phyloP scores from a whole-genome alignment of 2,329 filamentous ascomycete species.

The Teratosphaeria gauchensis region DNA sequence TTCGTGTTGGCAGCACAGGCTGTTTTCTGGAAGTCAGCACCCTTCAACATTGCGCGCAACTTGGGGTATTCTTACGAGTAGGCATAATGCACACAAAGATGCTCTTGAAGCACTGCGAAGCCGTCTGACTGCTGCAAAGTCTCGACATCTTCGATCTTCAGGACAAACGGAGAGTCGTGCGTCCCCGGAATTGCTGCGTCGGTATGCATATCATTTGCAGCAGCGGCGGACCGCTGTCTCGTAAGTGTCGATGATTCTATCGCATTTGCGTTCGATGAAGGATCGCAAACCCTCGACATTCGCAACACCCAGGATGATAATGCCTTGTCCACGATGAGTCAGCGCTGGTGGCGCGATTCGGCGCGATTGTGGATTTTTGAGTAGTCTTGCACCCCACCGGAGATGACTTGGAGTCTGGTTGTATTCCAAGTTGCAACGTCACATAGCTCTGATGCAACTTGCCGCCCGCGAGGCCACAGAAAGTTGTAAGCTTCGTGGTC shows the following conservation, averaged over 20 bases:
- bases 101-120: constrained; percentile 34
- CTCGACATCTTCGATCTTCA: constrained; percentile 33
- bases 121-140: constrained; percentile 31
- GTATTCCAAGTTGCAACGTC: neutral
- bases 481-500: too few species aligned
- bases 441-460: too few species aligned
- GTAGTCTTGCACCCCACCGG: neutral
- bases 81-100: constrained; percentile 30
- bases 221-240: neutral
- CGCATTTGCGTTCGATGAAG: too few species aligned
- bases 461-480: too few species aligned
- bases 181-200: neutral
- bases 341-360: too few species aligned
- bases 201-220: neutral
- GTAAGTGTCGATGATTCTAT: neutral
- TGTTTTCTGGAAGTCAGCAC: constrained; percentile 38
- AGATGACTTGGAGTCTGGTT: neutral
- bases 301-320: too few species aligned
- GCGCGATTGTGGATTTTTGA: neutral
- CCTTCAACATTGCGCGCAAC: constrained; percentile 18
- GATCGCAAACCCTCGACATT: too few species aligned
- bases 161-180: constrained; percentile 31
- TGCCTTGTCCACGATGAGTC: too few species aligned
- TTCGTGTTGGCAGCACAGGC: constrained; percentile 14
- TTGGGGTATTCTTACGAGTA: constrained; percentile 25